A percentile compares a stretch with the other conserved stretches of the same genome.
Conservation (phyloP, 768 basidiomycete genomes). For the Aureoboletus auriporus region DNA sequence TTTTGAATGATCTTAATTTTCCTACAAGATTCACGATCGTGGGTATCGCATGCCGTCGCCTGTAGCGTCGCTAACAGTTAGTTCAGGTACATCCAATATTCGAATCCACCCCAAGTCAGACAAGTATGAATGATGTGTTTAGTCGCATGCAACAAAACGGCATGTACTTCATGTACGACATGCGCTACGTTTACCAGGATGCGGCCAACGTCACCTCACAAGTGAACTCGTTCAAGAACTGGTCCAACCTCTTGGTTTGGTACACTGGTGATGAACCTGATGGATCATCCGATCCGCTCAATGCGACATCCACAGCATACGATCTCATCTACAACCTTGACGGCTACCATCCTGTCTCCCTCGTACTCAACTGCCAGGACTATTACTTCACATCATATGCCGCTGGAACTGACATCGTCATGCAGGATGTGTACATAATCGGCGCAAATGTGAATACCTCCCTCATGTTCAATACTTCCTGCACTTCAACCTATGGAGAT, state of each 20-base stretch:
- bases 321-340: slow-evolving; percentile 59
- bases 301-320: slow-evolving; percentile 47
- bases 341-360: slow-evolving; percentile 62
- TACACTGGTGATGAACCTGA: slow-evolving; percentile 75
- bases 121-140: slow-evolving; percentile 42
- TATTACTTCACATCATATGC: slow-evolving; percentile 58
- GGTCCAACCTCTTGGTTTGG: slow-evolving; percentile 65
- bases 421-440: slow-evolving; percentile 54
- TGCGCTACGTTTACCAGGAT: slow-evolving; percentile 70
- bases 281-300: slow-evolving; percentile 60
- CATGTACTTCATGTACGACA: slow-evolving; percentile 74
- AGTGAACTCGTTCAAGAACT: slow-evolving; percentile 63
- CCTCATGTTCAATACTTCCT: slow-evolving; percentile 53
- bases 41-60: slow-evolving; percentile 5
- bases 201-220: slow-evolving; percentile 54
- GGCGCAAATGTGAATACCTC: slow-evolving; percentile 64
- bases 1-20: neutral
- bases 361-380: slow-evolving; percentile 64
- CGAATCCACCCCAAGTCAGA: slow-evolving; percentile 52
- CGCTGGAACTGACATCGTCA: slow-evolving; percentile 61
- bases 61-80: slow-evolving; percentile 5
- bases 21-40: slow-evolving; percentile 25
- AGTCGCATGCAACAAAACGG: slow-evolving; percentile 64
- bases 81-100: slow-evolving; percentile 66
- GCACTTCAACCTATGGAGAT: slow-evolving; percentile 61